These are phyloP conservation scores for Herpotrichia juniperi DNA, from an alignment of 2,329 filamentous ascomycete species.

Conservation along the genomic window DNA sequence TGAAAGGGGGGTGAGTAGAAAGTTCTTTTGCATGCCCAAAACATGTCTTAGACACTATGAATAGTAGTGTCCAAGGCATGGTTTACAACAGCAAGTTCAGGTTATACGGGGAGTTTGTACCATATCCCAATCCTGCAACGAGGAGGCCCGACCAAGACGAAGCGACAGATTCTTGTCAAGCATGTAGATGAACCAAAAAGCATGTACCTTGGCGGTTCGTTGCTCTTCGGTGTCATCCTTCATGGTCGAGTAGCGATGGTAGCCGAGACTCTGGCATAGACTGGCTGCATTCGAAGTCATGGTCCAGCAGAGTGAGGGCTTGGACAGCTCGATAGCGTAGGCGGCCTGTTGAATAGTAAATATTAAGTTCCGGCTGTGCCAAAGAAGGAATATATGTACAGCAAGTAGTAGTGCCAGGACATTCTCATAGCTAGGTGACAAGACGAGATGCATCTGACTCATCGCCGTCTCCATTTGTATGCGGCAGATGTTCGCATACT, in stretches of 20 bases:
- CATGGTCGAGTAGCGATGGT: slow-evolving; percentile 43
- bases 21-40: no score
- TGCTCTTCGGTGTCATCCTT: slow-evolving; percentile 38
- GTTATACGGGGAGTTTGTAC: no score
- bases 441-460: slow-evolving; percentile 38
- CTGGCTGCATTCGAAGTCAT: slow-evolving; percentile 38
- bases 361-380: background rate
- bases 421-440: slow-evolving; percentile 44
- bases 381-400: background rate
- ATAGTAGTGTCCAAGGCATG: no score
- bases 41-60: no score
- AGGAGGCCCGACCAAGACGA: slow-evolving; percentile 42
- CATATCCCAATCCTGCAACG: slow-evolving; percentile 49
- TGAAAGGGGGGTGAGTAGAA: no score
- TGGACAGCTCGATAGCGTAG: slow-evolving; percentile 41
- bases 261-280: slow-evolving; percentile 41
- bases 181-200: slow-evolving; percentile 47
- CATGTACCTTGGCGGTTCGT: slow-evolving; percentile 33
- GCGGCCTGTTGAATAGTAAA: slow-evolving; percentile 18
- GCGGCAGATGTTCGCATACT: slow-evolving; percentile 45
- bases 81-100: no score
- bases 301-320: slow-evolving; percentile 42
- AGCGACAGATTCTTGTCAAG: slow-evolving; percentile 48
- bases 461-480: slow-evolving; percentile 51
- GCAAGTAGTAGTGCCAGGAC: slow-evolving; percentile 41